Evolutionary conservation across 257 asterid genomes (phyloP).

Genomic region (Agastache rugosa): DNA sequence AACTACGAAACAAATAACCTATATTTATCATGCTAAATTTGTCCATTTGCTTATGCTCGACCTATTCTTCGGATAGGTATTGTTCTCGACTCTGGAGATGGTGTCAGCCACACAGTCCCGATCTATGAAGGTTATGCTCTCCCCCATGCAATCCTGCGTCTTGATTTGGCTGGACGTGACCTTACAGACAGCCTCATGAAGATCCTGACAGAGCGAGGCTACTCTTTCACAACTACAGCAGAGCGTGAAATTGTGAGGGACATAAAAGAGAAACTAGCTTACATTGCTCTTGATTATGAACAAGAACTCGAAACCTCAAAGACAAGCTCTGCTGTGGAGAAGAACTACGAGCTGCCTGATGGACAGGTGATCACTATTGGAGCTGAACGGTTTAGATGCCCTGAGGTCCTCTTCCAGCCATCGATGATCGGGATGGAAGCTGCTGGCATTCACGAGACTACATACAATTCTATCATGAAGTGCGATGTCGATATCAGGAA

Average conservation of each 20-base stretch:
- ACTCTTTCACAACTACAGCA: slow-evolving; percentile 56
- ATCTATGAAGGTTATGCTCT: slow-evolving; percentile 58
- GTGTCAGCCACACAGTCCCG: slow-evolving; percentile 53
- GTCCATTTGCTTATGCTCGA: not conserved
- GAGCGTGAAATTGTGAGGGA: slow-evolving; percentile 64
- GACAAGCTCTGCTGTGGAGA: slow-evolving; percentile 60
- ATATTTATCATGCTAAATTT: not conserved
- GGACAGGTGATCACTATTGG: slow-evolving; percentile 65
- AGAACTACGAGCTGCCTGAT: slow-evolving; percentile 59
- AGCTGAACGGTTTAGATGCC: slow-evolving; percentile 58
- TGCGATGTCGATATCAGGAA: slow-evolving; percentile 64
- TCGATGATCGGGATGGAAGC: slow-evolving; percentile 62
- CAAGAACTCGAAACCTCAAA: slow-evolving; percentile 56
- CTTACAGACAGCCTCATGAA: slow-evolving; percentile 57
- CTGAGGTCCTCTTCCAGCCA: slow-evolving; percentile 64
- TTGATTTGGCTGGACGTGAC: slow-evolving; percentile 58
- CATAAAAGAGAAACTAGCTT: slow-evolving; percentile 59
- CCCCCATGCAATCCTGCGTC: slow-evolving; percentile 57
- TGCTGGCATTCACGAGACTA: slow-evolving; percentile 59
- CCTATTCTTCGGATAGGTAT: slow-evolving; percentile 34
- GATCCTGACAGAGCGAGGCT: slow-evolving; percentile 59
- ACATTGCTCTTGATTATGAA: slow-evolving; percentile 58
- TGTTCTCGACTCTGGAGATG: slow-evolving; percentile 52
- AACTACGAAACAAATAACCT: not conserved
- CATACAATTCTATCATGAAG: slow-evolving; percentile 60